Evolutionary conservation across 805 yeast species (phyloP), one percentile per base, ranked within the genome.

Genomic region (Wickerhamomyces silvicola): DNA sequence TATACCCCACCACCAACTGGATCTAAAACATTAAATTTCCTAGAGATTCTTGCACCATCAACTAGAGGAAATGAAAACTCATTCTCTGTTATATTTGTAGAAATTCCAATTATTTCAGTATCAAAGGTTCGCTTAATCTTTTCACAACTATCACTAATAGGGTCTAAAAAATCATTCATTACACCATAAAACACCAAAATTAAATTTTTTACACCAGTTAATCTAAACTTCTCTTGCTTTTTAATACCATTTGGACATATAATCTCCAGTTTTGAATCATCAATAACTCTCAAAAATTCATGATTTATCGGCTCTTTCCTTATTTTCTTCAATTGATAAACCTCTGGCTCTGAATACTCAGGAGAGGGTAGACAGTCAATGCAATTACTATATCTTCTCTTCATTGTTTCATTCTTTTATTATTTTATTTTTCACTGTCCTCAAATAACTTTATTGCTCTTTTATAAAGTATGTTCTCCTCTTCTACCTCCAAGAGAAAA

Each of bases 1-100:
- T 51, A 51, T 1, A 48, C 45, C 29, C 54, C 54, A 24, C 56
- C 56, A 13, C 56, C 56, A 12, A 49, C 13, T 7, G 56, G 56
- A 26, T 51, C 56, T 18, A 46, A 12, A 1, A 41, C 46, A n/a
- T 42, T 42, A 16, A 45, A 32, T 7, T 22, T 32, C 24, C 43
- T 47, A 6, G 42, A 30, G 2, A 46, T 33, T n/a, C 27, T 18
- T 0, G 41, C 21, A 6, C 46, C 36, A 28, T 42, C 38, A 2
- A 45, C 26, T 12, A 51, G 13, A 2, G 50, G 50, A 36, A 51
- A 51, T 1, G 12, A 2, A 28, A 34, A 43, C 2, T 32, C 24
- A 20, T 49, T 46, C 1, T 17, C 3, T 4, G 18, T 13, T 2
- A 48, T 3, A 24, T 49, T 41, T 6, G 40, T 31, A 5, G 54